These are phyloP conservation scores for Trichoderma gamsii DNA, from an alignment of 495 filamentous ascomycete species.

Conservation along the genomic window DNA sequence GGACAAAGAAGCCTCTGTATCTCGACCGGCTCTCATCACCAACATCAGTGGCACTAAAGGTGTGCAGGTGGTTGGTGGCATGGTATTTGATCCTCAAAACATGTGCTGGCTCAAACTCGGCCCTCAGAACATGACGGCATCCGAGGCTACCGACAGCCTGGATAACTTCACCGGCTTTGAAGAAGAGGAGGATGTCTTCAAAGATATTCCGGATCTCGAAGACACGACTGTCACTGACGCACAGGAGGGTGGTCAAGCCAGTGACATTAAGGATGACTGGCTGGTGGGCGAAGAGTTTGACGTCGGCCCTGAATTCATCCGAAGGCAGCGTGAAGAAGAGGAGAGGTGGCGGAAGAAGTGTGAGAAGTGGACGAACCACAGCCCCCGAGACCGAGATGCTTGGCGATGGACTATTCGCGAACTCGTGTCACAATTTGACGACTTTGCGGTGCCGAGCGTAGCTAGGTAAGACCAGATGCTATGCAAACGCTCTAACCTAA, in stretches of 20 bases:
- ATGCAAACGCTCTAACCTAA: neutral
- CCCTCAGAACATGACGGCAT: constrained; percentile 32
- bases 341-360: constrained; percentile 81
- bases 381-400: constrained; percentile 33
- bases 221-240: constrained; percentile 41
- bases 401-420: constrained; percentile 47
- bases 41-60: constrained; percentile 70
- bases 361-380: constrained; percentile 60
- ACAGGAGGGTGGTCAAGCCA: constrained; percentile 34
- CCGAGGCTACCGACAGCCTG: constrained; percentile 41
- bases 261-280: constrained; percentile 66
- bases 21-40: constrained; percentile 87
- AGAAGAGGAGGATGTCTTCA: constrained; percentile 52
- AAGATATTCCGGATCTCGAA: constrained; percentile 51
- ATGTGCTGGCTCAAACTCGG: constrained; percentile 90
- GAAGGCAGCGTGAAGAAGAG: constrained; percentile 84
- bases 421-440: constrained; percentile 28
- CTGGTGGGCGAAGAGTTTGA: constrained; percentile 95
- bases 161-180: constrained; percentile 79
- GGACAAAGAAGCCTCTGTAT: constrained; percentile 52
- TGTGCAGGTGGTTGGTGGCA: constrained; percentile 85
- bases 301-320: constrained; percentile 89
- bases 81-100: constrained; percentile 93
- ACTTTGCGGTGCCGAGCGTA: constrained; percentile 9
- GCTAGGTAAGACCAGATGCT: neutral